These are phyloP conservation scores for Tylopilus felleus DNA, from an alignment of 768 basidiomycete genomes.

Conservation along the genomic window DNA sequence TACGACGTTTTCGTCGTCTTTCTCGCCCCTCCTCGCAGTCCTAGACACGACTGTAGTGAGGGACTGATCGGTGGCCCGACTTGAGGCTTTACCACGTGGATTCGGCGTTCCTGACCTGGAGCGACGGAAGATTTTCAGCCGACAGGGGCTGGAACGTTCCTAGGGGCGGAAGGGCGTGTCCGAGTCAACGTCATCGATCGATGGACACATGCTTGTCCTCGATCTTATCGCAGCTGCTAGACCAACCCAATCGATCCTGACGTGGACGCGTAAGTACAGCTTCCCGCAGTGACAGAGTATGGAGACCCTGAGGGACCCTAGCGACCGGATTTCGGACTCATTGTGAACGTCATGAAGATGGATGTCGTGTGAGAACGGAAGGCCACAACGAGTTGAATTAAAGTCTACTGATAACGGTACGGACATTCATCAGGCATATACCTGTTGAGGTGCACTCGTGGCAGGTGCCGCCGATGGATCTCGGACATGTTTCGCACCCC, in stretches of 20 bases:
- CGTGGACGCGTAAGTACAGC: background rate
- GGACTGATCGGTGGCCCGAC: too few relatives aligned
- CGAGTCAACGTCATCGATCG: background rate
- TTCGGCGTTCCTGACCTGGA: too few relatives aligned
- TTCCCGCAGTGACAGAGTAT: background rate
- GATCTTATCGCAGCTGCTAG: background rate
- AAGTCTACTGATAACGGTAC: conserved; percentile 3
- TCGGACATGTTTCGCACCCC: conserved; percentile 1
- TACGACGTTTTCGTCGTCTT: too few relatives aligned
- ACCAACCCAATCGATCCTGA: background rate
- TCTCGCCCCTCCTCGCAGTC: too few relatives aligned
- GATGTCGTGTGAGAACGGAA: background rate
- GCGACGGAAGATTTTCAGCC: too few relatives aligned
- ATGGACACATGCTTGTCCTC: too few relatives aligned
- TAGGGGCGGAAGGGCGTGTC: background rate
- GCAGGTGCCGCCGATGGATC: background rate
- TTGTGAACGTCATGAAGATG: background rate
- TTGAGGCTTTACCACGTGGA: too few relatives aligned
- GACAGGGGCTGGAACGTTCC: background rate
- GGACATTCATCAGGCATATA: conserved; percentile 3
- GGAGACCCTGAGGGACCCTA: background rate
- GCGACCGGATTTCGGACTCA: background rate
- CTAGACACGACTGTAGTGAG: too few relatives aligned
- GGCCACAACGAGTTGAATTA: background rate
- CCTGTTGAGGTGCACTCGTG: background rate